Base-by-base conservation (phyloP, 495 filamentous ascomycete species). In the Tetracladium marchalianum region DNA sequence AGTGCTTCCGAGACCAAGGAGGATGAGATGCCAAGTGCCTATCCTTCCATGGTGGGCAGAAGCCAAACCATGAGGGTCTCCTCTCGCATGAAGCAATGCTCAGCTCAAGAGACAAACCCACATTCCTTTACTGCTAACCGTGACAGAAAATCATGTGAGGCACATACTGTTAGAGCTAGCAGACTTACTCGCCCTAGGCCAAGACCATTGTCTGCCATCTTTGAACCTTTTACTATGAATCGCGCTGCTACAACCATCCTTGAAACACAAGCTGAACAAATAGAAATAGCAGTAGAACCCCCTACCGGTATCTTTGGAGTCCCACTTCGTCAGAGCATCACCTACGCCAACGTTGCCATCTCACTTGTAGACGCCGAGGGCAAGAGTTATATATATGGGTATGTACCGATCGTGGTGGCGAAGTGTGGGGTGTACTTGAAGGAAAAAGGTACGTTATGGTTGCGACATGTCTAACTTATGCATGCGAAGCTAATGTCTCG, bases 391-490 rank as follows among this genome's bases (percentile, higher is more conserved):
- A 95, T 96, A 19, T 99, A 99, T 64, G 92, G 92, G 54, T 99
- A 99, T 62, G 90, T 99, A 5, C 92, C 92, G 9, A 96, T 99
- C 53, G 90, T 99, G 39, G 90, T 99, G 34, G 92, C 92, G 4
- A 99, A 99, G 64, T 99, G 92, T 63, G 92, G 92, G 39, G 90
- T 99, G 1, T 99, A 87, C 57, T 66, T 99, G 52, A 99, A 99
- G 62, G 92, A 99, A 62, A 96, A 95, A 81, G 92, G 92, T 95
- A 58, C 51, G 76, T 70, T 35, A 45, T 51, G 5, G 17, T 41
- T 39, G 34, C 15, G 11, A 35, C 24, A 11, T 31, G 39, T 5
- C n/a, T 45, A 17, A 11, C 31, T n/a, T 43, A 35, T 12, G 9
- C 18, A 39, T 15, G 8, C 2, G 10, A 42, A 27, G 31, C 33